Percentiles rank a stretch among this genome's conserved stretches.
Evolutionary conservation across 2,329 filamentous ascomycete species (phyloP).

Genomic region (Fusarium buharicum): DNA sequence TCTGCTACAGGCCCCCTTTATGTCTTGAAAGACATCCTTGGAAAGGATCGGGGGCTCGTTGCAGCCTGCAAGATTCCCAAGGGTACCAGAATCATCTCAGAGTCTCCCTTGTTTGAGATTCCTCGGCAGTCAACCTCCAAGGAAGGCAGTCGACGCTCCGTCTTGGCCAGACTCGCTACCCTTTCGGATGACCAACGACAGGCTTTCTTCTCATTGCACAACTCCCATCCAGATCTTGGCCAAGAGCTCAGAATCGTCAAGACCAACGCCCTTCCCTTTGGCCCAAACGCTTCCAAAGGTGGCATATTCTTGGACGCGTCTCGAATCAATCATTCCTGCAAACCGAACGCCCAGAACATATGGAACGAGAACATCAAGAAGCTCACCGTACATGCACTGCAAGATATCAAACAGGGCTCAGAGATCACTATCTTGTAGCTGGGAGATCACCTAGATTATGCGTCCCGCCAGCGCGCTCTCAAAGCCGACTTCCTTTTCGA

Average conservation of each 20-base stretch:
- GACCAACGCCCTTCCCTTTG: constrained; percentile 23
- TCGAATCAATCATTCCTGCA: constrained; percentile 47
- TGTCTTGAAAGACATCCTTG: constrained; percentile 5
- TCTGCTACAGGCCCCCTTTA: not conserved
- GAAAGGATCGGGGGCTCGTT: constrained; percentile 26
- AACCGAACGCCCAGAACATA: constrained; percentile 39
- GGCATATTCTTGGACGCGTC: constrained; percentile 39
- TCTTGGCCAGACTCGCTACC: not conserved
- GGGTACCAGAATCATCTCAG: constrained; percentile 30
- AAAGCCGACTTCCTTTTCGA: constrained; percentile 5
- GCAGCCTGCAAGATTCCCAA: constrained; percentile 17
- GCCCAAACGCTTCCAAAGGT: not conserved
- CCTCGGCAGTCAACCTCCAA: not conserved
- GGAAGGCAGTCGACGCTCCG: not conserved
- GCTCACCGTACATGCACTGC: constrained; percentile 39
- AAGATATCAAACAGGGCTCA: constrained; percentile 40
- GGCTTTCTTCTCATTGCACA: constrained; percentile 7
- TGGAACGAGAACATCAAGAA: constrained; percentile 39
- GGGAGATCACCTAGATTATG: not conserved
- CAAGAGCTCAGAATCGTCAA: constrained; percentile 5
- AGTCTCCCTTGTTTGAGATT: constrained; percentile 1
- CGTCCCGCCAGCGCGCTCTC: not conserved
- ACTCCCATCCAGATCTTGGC: not conserved
- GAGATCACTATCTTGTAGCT: constrained; percentile 44
- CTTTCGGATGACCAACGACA: not conserved